These are phyloP conservation scores for Neurospora pannonica DNA, from an alignment of 495 filamentous ascomycete genomes.

Conservation along the genomic window DNA sequence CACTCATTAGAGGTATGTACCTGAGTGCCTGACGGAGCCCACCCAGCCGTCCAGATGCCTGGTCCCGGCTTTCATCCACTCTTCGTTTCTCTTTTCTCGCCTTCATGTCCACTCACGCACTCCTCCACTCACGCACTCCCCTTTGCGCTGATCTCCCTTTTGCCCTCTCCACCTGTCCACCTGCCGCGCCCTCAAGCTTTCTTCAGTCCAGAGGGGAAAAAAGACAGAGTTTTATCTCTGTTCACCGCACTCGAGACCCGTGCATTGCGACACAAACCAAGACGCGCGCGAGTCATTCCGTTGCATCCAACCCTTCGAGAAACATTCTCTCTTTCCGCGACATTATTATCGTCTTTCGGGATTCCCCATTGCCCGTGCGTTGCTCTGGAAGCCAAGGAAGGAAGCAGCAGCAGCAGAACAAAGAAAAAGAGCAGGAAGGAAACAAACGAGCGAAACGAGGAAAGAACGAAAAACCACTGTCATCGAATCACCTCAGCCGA, in stretches of 20 bases:
- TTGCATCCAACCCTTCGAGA: not conserved
- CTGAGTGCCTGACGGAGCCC: not conserved
- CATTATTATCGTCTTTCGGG: not conserved
- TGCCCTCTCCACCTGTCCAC: not conserved
- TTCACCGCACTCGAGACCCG: not conserved
- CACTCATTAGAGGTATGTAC: no score
- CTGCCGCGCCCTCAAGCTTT: not conserved
- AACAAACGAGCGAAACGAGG: not conserved
- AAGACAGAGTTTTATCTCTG: not conserved
- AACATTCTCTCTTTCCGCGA: not conserved
- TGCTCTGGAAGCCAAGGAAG: not conserved
- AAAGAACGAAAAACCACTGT: not conserved
- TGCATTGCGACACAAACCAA: not conserved
- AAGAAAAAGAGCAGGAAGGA: not conserved
- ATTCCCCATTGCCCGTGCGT: not conserved
- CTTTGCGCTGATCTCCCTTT: not conserved
- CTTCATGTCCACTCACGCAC: not conserved
- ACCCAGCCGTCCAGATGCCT: not conserved
- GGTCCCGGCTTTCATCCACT: not conserved
- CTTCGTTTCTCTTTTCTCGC: not conserved
- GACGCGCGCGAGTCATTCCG: not conserved
- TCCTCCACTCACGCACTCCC: not conserved
- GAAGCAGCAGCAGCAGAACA: not conserved
- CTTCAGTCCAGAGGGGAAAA: not conserved
- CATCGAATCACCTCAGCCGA: not conserved